Base-by-base conservation (phyloP, 257 asterid species). In the Scutellaria minor region DNA sequence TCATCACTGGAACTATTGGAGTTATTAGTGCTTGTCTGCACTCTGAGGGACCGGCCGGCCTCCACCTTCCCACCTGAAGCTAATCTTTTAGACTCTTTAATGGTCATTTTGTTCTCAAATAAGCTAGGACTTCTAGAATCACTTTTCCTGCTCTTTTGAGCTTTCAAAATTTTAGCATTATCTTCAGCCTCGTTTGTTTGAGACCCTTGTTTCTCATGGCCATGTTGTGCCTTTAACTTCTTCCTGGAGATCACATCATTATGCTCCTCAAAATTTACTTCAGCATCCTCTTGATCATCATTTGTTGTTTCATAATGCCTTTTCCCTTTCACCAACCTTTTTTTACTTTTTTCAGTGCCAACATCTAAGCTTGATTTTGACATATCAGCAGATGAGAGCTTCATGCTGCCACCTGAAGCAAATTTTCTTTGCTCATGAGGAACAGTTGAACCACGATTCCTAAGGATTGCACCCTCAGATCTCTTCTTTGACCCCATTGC, bases 1-100 rank as follows among this genome's bases (percentile, higher is more conserved):
- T 88, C 96, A 60, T 86, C 91, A 67, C 81, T 77, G 27, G 80
- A 71, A 84, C 63, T 60, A 70, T 74, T 80, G 52, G 88, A 70
- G 50, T 82, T 88, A 74, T 41, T 39, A 51, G 55, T 59, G 68
- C 72, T 60, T 64, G 79, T 72, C 69, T 78, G 81, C 31, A 74
- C 70, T 75, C 78, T 81, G 42, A 59, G 24, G 22, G 78, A 59
- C 53, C 54, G 67, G 47, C 63, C 47, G 56, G 44, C 78, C 70
- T 83, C 89, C 10, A 65, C 73, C 74, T 83, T 80, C 18, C 82
- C 86, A 78, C 56, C 78, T 51, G 79, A 42, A 60, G 45, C 27
- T 53, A 41, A 74, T 56, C 78, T 77, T 74, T 82, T 85, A 76
- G 70, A 66, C 53, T 77, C 89, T 76, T 65, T 62, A 42, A 42